Conservation (phyloP, 805 yeast genomes). For the Yamadazyma philogaea region DNA sequence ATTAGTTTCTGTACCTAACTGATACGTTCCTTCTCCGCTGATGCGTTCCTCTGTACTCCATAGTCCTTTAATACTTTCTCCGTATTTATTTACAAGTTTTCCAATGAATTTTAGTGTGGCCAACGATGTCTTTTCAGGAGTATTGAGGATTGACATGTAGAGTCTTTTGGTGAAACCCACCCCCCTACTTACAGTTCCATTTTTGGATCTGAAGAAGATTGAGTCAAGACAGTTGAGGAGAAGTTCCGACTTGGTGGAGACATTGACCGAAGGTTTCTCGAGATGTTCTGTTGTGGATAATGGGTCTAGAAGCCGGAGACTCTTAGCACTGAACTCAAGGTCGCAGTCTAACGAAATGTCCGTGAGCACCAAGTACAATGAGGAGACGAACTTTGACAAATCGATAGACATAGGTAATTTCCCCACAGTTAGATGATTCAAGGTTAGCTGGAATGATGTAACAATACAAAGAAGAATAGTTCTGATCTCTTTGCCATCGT, state of each 20-base stretch:
- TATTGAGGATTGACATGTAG: conserved; percentile 60
- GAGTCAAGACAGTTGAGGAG: conserved; percentile 73
- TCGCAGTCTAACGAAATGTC: conserved; percentile 75
- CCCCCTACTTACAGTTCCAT: conserved; percentile 66
- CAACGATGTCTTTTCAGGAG: conserved; percentile 84
- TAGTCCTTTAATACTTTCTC: conserved; percentile 66
- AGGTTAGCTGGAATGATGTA: conserved; percentile 83
- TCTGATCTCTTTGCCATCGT: conserved; percentile 48
- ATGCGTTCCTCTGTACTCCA: conserved; percentile 88
- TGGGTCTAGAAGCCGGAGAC: conserved; percentile 80
- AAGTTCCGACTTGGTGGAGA: conserved; percentile 85
- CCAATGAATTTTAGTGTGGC: conserved; percentile 78
- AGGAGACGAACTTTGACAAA: conserved; percentile 72
- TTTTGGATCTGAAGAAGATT: conserved; percentile 72
- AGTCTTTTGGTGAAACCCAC: conserved; percentile 81
- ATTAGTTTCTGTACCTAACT: conserved; percentile 53
- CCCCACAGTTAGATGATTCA: conserved; percentile 57
- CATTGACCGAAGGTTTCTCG: conserved; percentile 71
- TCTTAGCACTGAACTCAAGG: conserved; percentile 78
- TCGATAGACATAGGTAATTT: conserved; percentile 68
- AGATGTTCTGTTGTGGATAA: conserved; percentile 36
- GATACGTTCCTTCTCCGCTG: conserved; percentile 62
- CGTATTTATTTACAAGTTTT: conserved; percentile 65
- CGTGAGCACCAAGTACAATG: conserved; percentile 66
- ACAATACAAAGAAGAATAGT: conserved; percentile 78